Evolutionary conservation across 495 filamentous ascomycete species (phyloP), one percentile per base, ranked within the genome.

Genomic region (Viridothelium virens): DNA sequence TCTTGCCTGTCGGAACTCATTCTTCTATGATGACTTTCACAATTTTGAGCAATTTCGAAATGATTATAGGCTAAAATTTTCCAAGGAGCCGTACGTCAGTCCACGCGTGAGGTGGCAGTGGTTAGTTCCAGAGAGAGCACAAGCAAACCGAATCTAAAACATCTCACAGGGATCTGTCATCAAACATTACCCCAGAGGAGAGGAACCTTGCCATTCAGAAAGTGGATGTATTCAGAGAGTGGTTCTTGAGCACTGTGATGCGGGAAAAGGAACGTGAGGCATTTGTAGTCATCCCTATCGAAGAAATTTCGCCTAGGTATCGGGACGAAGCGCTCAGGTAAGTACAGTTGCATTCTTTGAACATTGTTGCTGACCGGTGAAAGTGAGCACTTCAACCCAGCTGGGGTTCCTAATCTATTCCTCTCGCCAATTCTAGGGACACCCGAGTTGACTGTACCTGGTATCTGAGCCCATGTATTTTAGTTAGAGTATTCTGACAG

Each of bases 11-110:
- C 36, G 36, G 34, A 38, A 68, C 59, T 67, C 25, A 9, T 69
- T 62, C 34, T 70, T 63, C 38, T 72, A 74, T 64, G 71, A 71
- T 50, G 69, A 25, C 38, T 74, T 71, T 56, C 72, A 74, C 47
- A 39, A 50, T 14, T 71, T 70, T 62, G 72, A 73, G 50, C 38
- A 70, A 3, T 74, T 74, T 56, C 44, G 72, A 25, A 33, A 63
- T 11, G 59, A 72, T 11, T 73, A 74, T 48, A 34, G 56, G 16
- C 11, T 64, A 16, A 62, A 31, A 38, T 62, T 39, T 64, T 3
- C n/a, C 10, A 64, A 68, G 41, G 18, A n/a, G 9, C 65, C 71
- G 9, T 74, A 68, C 38, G 65, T 71, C n/a, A 65, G 61, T 14
- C 63, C 63, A 9, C 44, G 37, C 33, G 68, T 72, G 25, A 44